Evolutionary conservation across 139 green algal species (phyloP).

Genomic region (Diplosphaera chodatii): DNA sequence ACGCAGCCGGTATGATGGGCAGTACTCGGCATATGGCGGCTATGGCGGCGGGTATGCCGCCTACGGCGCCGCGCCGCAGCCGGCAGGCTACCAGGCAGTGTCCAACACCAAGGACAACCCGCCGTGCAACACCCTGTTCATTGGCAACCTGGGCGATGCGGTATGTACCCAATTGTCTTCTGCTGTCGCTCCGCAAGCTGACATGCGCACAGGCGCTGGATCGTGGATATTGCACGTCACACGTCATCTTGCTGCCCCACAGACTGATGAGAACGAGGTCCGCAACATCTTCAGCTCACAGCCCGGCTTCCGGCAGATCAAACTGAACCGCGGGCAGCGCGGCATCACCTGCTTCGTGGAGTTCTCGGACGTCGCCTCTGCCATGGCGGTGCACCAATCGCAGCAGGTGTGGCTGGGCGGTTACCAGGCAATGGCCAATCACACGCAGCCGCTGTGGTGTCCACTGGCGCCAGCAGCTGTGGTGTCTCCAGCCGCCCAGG

Average conservation of each 20-base stretch:
- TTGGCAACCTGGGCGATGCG: slow-evolving; percentile 73
- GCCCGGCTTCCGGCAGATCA: slow-evolving; percentile 73
- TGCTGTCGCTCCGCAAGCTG: too few species aligned
- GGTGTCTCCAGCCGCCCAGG: too few species aligned
- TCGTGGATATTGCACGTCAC: too few species aligned
- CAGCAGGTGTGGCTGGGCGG: too few species aligned
- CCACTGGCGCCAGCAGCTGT: too few species aligned
- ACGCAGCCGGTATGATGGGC: slow-evolving; percentile 17
- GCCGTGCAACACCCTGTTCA: slow-evolving; percentile 93
- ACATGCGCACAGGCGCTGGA: too few species aligned
- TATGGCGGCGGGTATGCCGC: not conserved
- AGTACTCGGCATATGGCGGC: not conserved
- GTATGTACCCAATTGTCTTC: too few species aligned
- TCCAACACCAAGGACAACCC: slow-evolving; percentile 84
- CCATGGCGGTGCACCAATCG: slow-evolving; percentile 58
- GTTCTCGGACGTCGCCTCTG: slow-evolving; percentile 64
- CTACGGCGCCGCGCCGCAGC: slow-evolving; percentile 2
- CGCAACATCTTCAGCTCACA: slow-evolving; percentile 55
- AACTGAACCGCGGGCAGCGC: slow-evolving; percentile 57
- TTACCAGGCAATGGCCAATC: too few species aligned
- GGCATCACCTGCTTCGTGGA: slow-evolving; percentile 81
- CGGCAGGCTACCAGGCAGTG: slow-evolving; percentile 46
- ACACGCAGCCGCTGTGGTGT: too few species aligned
- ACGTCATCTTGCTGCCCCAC: too few species aligned
- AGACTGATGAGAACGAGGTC: slow-evolving; percentile 58